Evolutionary conservation across 2,329 filamentous ascomycete species (phyloP).

Genomic region (Plectosphaerella plurivora): DNA sequence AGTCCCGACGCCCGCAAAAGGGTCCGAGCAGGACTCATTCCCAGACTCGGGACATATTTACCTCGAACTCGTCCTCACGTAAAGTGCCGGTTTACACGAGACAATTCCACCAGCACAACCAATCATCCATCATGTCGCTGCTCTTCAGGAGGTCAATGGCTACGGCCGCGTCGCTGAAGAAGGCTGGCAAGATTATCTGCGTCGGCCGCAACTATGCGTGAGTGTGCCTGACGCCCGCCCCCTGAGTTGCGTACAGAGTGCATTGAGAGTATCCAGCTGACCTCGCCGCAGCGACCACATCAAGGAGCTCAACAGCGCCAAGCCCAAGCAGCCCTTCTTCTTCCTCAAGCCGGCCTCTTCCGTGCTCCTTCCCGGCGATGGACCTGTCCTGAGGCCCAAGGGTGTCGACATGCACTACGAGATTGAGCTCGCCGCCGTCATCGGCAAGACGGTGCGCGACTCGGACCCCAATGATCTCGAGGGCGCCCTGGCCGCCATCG

Average conservation of each 20-base stretch:
- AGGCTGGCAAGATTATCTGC: slow-evolving; percentile 76
- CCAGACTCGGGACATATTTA: too few species aligned
- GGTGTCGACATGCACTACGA: slow-evolving; percentile 91
- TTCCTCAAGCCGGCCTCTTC: slow-evolving; percentile 93
- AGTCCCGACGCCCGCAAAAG: too few species aligned
- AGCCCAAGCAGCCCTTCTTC: slow-evolving; percentile 96
- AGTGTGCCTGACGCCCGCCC: slow-evolving; percentile 24
- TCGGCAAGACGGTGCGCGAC: slow-evolving; percentile 76
- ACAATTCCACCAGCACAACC: not conserved
- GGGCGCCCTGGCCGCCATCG: slow-evolving; percentile 77
- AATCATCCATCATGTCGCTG: slow-evolving; percentile 24
- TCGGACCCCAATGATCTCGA: slow-evolving; percentile 68
- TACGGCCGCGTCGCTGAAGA: slow-evolving; percentile 42
- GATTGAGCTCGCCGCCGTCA: slow-evolving; percentile 86
- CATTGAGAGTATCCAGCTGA: slow-evolving; percentile 6
- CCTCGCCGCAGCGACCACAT: slow-evolving; percentile 71
- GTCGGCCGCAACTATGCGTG: slow-evolving; percentile 96
- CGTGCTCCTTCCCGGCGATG: slow-evolving; percentile 73
- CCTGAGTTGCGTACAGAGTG: slow-evolving; percentile 7
- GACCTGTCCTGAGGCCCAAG: slow-evolving; percentile 75
- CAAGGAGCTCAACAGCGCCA: slow-evolving; percentile 79
- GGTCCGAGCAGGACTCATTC: too few species aligned
- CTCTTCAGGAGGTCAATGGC: slow-evolving; percentile 30
- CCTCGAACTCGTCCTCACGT: too few species aligned
- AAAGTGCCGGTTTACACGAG: too few species aligned